Conservation (phyloP, 192 early-diverging fungal species). For the Dissophora ornata region DNA sequence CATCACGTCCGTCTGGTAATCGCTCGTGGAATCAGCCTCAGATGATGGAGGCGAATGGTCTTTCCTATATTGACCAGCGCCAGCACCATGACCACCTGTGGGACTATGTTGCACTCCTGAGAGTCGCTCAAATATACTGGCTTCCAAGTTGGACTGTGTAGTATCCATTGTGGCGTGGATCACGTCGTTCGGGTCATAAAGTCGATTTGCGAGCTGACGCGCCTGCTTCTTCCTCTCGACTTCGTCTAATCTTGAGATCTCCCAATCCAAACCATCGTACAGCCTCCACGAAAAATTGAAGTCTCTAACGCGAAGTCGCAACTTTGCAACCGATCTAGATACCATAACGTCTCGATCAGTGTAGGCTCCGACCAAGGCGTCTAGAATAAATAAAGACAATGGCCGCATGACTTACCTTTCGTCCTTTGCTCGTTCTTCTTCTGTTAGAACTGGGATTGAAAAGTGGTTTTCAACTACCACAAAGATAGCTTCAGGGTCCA, state of each 20-base stretch:
- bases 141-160: conserved; percentile 45
- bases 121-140: conserved; percentile 47
- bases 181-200: conserved; percentile 39
- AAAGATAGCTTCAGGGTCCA: conserved; percentile 45
- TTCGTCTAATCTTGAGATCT: conserved; percentile 53
- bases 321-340: conserved; percentile 35
- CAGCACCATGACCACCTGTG: conserved; percentile 8
- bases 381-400: too few species aligned
- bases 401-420: conserved; percentile 43
- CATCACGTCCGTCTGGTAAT: conserved; percentile 42
- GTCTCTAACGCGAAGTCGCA: conserved; percentile 68
- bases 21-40: conserved; percentile 34
- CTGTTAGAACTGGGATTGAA: conserved; percentile 47
- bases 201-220: conserved; percentile 42
- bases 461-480: conserved; percentile 62
- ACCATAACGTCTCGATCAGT: too few species aligned
- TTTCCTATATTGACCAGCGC: background rate
- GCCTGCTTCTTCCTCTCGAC: conserved; percentile 53
- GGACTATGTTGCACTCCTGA: conserved; percentile 40
- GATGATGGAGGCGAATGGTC: conserved; percentile 34
- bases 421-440: conserved; percentile 36
- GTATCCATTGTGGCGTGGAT: conserved; percentile 36
- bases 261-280: conserved; percentile 79
- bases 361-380: too few species aligned
- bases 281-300: conserved; percentile 71